phyloP scores from a whole-genome alignment of 768 basidiomycete genomes.

The Phlegmacium glaucopus region DNA sequence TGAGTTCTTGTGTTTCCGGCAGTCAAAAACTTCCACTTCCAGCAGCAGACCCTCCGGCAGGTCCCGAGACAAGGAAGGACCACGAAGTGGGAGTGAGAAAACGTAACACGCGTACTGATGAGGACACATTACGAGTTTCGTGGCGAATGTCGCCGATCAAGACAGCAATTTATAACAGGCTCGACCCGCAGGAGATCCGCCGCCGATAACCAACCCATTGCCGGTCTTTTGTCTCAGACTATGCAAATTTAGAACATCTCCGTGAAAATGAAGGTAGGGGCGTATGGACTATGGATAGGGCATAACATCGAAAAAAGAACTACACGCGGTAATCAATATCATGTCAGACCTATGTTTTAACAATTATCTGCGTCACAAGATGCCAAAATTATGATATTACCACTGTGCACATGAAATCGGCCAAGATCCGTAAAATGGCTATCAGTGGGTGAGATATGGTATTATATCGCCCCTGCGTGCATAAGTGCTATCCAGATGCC shows the following conservation, averaged over 20 bases:
- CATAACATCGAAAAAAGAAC: no score
- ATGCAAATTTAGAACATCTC: no score
- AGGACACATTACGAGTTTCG: neutral
- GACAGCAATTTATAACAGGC: neutral
- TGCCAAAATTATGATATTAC: no score
- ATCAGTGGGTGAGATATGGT: neutral
- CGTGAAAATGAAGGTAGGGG: no score
- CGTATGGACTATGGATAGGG: no score
- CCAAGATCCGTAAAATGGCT: neutral
- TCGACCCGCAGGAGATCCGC: no score
- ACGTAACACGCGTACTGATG: constrained; percentile 10
- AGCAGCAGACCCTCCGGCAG: constrained; percentile 23
- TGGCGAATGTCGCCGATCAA: neutral
- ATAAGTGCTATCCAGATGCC: constrained; percentile 23
- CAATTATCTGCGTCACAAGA: no score
- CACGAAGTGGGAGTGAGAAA: constrained; percentile 15
- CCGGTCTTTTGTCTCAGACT: no score
- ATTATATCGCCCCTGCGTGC: neutral
- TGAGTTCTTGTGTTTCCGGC: constrained; percentile 92
- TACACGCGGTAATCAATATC: no score
- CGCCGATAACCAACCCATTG: no score
- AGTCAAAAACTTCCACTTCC: constrained; percentile 50
- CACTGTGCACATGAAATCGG: no score
- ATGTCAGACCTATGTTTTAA: no score
- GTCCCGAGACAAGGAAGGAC: constrained; percentile 24